A percentile compares a stretch with the other conserved stretches of the same genome.
Evolutionary conservation across 768 basidiomycete species (phyloP).

Genomic region (Boletus sp.): DNA sequence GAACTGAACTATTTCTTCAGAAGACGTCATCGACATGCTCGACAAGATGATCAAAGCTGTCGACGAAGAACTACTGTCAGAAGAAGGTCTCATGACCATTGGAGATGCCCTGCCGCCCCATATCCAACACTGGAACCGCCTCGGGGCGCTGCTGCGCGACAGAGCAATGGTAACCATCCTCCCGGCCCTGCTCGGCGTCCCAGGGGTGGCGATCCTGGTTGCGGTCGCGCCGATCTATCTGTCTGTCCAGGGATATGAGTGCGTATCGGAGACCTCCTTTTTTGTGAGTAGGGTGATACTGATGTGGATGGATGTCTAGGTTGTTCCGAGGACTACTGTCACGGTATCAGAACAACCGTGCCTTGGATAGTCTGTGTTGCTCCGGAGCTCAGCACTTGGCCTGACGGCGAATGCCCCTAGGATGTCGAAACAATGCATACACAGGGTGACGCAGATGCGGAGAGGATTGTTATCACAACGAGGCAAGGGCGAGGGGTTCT

Average conservation of each 20-base stretch:
- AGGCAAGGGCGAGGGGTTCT: too few species aligned
- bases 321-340: not conserved
- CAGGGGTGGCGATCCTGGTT: not conserved
- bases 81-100: conserved; percentile 10
- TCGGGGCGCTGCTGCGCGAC: not conserved
- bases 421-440: not conserved
- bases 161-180: not conserved
- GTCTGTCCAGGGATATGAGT: not conserved
- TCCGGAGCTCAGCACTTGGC: not conserved
- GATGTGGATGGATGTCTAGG: not conserved
- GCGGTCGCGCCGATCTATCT: not conserved
- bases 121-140: conserved; percentile 13
- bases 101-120: conserved; percentile 7
- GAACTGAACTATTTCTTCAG: too few species aligned
- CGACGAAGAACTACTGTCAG: conserved; percentile 7
- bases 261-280: not conserved
- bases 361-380: not conserved
- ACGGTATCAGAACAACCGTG: not conserved
- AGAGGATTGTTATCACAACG: too few species aligned
- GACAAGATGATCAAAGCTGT: not conserved
- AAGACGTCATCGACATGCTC: not conserved
- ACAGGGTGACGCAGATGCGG: not conserved
- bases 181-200: conserved; percentile 1
- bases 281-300: not conserved
- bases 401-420: not conserved